Conservation (phyloP, 208 protist genomes). For the Trypanosoma scelopori region DNA sequence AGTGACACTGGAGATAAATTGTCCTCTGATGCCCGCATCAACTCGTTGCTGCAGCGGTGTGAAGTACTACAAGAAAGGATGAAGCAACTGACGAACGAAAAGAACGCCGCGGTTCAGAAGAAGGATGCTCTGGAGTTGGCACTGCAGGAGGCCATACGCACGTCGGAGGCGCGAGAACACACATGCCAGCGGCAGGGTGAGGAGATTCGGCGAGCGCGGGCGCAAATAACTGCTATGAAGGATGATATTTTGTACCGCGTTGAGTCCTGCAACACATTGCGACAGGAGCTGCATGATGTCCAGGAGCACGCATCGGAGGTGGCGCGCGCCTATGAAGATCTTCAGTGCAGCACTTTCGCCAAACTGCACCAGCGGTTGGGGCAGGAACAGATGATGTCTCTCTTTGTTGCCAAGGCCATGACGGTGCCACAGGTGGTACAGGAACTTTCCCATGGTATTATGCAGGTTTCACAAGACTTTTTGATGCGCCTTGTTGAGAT, state of each 20-base stretch:
- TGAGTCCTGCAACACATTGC: slow-evolving; percentile 37
- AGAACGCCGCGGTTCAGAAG: slow-evolving; percentile 38
- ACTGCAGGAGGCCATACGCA: slow-evolving; percentile 33
- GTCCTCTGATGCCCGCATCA: too few relatives aligned
- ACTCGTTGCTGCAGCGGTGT: too few relatives aligned
- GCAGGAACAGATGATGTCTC: slow-evolving; percentile 36
- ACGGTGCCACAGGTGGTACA: slow-evolving; percentile 40
- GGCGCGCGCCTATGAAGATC: slow-evolving; percentile 30
- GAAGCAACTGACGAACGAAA: slow-evolving; percentile 30
- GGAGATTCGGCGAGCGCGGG: slow-evolving; percentile 40
- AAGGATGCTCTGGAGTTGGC: slow-evolving; percentile 48
- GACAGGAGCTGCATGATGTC: slow-evolving; percentile 49
- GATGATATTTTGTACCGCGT: slow-evolving; percentile 54
- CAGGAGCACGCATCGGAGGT: slow-evolving; percentile 42
- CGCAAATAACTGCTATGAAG: slow-evolving; percentile 41
- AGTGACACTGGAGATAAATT: too few relatives aligned
- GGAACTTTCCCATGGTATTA: slow-evolving; percentile 33
- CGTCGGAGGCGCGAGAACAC: slow-evolving; percentile 47
- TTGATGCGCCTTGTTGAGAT: slow-evolving; percentile 33
- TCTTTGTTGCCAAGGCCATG: slow-evolving; percentile 57
- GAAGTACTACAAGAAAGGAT: slow-evolving; percentile 41
- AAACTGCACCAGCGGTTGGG: slow-evolving; percentile 16
- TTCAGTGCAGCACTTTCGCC: slow-evolving; percentile 7
- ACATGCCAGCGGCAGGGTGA: slow-evolving; percentile 43
- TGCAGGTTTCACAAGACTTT: slow-evolving; percentile 32